These are phyloP conservation scores for Populus hybrid DNA, from an alignment of 441 rosid genomes.

Conservation along the genomic window DNA sequence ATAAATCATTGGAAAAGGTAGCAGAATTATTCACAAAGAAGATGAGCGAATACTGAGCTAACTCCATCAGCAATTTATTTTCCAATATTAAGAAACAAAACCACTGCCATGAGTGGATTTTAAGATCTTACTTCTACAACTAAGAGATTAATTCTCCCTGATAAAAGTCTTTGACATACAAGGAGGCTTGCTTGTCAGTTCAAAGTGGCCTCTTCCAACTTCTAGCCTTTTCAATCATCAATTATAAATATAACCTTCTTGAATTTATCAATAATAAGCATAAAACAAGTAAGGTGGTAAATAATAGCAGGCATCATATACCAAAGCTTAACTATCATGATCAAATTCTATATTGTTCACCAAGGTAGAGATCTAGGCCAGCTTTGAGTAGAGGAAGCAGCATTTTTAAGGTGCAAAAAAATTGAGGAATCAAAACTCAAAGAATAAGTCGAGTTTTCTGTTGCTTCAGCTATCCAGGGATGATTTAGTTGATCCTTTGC, in stretches of 20 bases:
- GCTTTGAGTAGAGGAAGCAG: conserved; percentile 43
- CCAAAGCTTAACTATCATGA: conserved; percentile 8
- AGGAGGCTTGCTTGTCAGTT: conserved; percentile 25
- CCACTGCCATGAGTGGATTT: background rate
- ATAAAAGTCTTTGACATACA: background rate
- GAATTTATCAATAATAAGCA: conserved; percentile 56
- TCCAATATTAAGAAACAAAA: background rate
- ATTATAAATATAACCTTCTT: conserved; percentile 49
- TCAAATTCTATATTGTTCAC: conserved; percentile 28
- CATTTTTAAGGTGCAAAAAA: conserved; percentile 67
- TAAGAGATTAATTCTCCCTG: background rate
- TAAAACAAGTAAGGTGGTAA: conserved; percentile 7
- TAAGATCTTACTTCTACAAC: background rate
- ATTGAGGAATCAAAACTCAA: conserved; percentile 41
- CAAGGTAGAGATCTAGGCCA: conserved; percentile 61
- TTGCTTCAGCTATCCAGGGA: conserved; percentile 86
- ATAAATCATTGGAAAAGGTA: background rate
- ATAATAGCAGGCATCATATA: conserved; percentile 11
- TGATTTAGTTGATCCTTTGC: conserved; percentile 65
- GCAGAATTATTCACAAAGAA: background rate
- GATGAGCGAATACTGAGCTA: background rate
- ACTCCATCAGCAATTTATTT: background rate
- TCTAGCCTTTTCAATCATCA: conserved; percentile 40
- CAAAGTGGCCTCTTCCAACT: conserved; percentile 14
- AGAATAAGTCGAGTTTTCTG: conserved; percentile 70